Evolutionary conservation across 305 asterid species (phyloP), one percentile per base, ranked within the genome.

Genomic region (Solanum hybrid): DNA sequence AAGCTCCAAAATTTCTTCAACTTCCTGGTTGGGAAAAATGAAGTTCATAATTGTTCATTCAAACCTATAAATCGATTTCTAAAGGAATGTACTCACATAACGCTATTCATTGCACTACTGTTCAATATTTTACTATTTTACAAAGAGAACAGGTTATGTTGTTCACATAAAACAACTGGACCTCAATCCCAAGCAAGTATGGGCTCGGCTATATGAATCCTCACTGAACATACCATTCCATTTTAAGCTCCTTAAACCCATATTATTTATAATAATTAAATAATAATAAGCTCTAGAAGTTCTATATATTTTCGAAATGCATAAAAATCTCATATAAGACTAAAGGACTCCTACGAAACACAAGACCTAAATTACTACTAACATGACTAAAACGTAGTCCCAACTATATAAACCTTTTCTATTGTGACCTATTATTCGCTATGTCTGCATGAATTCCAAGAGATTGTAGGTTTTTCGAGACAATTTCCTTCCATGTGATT

Each of bases 1-100:
- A 90, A 97, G 99, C 96, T 97, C 99, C 95, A 97, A 92, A 94
- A 97, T 96, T 93, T 97, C 99, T 93, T 97, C 99, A 90, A 97
- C 98, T 95, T 97, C 99, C 99, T 97, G 98, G 88, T 82, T 42
- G 76, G 93, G 35, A 87, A 90, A 89, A 64, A 89, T 89, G 72
- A 88, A 89, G 84, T 20, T 29, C 69, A 86, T 89, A 87, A 85
- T 86, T 88, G 72, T 2, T 29, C 75, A 51, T 31, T 27, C 87
- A 84, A 20, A 51, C 40, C 42, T 51, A 51, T 69, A 89, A 84
- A 10, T 10, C 1, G 11, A 51, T 51, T 51, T 84, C 31, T 27
- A 31, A 84, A 66, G 89, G 40, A 87, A 87, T 87, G 87, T 75
- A 80, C 71, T 69, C 51, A 88, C 90, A 89, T 86, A 73, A 60